Evolutionary conservation across 495 filamentous ascomycete genomes (phyloP), one percentile per base, ranked within the genome.

Genomic region (Penicillium malachiteum): DNA sequence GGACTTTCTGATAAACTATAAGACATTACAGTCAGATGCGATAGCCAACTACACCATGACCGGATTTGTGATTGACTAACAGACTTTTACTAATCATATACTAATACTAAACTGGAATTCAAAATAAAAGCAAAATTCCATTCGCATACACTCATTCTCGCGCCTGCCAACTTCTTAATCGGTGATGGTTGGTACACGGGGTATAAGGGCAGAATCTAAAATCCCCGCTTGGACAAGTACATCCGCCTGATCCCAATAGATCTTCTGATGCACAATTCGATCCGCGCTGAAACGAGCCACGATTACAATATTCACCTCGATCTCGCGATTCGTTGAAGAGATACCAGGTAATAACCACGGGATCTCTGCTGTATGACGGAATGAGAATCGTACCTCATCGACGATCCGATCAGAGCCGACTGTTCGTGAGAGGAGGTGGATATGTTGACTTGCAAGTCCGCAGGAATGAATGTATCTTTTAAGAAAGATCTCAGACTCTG

Each of bases 231-330:
- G 91, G 37, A 86, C 78, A 5, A 96, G 72, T 11, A 92, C 87
- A 33, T 80, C 84, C 2, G 87, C 89, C 69, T 95, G 91, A 65
- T 95, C 91, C 90, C 91, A 96, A 52, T 87, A 86, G 18, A 94
- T 81, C 56, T 88, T 86, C 68, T 95, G 89, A 54, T 87, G 82
- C 55, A 83, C 88, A 11, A 96, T 74, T 50, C 84, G 83, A 14
- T 87, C 87, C 3, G 85, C 91, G 16, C 87, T 75, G 43, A 93
- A 82, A 56, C 84, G 84, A 16, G 89, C 88, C 13, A 92, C 81
- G 55, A 81, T 82, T 12, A 90, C 84, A 34, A 94, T 72, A 0
- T 86, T 81, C 11, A 94, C 72, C 37, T 85, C 80, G 10, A 93
- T 81, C 39, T 79, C 70, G 44, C 78, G 81, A 16, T 79, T 70